Conservation (phyloP, 768 basidiomycete genomes). For the Kwoniella sp. region DNA sequence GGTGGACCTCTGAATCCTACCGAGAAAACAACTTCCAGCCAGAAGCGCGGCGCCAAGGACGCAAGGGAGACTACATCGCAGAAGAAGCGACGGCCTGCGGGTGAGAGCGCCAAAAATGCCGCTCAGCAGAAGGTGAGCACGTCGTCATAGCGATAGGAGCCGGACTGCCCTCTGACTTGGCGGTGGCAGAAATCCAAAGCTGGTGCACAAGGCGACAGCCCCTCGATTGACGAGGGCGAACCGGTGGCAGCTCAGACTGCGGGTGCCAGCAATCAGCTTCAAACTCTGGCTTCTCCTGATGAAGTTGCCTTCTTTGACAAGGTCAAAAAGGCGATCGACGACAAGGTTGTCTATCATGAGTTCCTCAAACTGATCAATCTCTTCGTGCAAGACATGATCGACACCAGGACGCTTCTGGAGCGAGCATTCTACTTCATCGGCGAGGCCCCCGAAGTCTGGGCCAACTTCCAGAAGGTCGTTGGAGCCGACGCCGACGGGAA, state of each 20-base stretch:
- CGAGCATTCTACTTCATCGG: slow-evolving; percentile 77
- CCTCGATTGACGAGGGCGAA: slow-evolving; percentile 32
- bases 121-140: slow-evolving; percentile 33
- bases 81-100: slow-evolving; percentile 30
- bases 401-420: slow-evolving; percentile 73
- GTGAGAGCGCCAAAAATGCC: slow-evolving; percentile 30
- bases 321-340: slow-evolving; percentile 58
- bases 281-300: slow-evolving; percentile 53
- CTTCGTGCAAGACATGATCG: slow-evolving; percentile 87
- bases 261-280: slow-evolving; percentile 9
- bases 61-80: slow-evolving; percentile 25
- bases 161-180: neutral
- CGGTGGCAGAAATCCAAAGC: slow-evolving; percentile 39
- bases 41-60: slow-evolving; percentile 27
- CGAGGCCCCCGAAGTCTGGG: slow-evolving; percentile 66
- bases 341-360: slow-evolving; percentile 60
- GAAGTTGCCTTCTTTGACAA: slow-evolving; percentile 93
- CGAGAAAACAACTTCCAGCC: slow-evolving; percentile 14
- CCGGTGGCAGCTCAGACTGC: slow-evolving; percentile 19
- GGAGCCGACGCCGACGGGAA: slow-evolving; percentile 63
- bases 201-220: slow-evolving; percentile 38
- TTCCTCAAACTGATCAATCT: slow-evolving; percentile 89
- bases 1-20: slow-evolving; percentile 3
- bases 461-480: slow-evolving; percentile 79
- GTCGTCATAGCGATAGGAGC: neutral